These are phyloP conservation scores for Leccinum imitatum DNA, from an alignment of 768 basidiomycete genomes.

Conservation along the genomic window DNA sequence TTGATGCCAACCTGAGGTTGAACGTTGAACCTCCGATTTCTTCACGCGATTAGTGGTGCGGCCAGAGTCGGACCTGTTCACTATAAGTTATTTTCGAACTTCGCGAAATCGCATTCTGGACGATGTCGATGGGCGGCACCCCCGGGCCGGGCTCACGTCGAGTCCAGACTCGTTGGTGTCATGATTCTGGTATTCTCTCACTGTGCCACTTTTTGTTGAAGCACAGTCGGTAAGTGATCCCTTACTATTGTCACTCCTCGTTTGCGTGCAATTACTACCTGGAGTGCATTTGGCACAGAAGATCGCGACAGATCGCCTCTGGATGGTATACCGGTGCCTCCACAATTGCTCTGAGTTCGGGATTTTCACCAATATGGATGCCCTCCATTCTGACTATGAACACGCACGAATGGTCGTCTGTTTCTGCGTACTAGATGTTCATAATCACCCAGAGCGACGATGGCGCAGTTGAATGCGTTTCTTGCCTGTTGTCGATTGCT, in stretches of 20 bases:
- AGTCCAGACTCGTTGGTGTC: too few relatives aligned
- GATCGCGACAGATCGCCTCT: neutral
- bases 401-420: neutral
- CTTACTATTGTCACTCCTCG: neutral
- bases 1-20: neutral
- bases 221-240: too few relatives aligned
- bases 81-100: neutral
- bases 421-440: neutral
- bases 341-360: neutral
- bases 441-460: neutral
- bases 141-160: neutral
- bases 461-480: neutral
- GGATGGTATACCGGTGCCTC: too few relatives aligned
- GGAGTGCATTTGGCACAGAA: neutral
- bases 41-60: neutral
- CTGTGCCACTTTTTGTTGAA: too few relatives aligned
- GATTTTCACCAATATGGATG: neutral
- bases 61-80: neutral
- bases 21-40: neutral
- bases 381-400: neutral
- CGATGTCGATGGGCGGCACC: neutral
- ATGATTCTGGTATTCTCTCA: neutral
- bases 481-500: neutral
- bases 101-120: neutral
- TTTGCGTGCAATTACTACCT: neutral